phyloP scores from a whole-genome alignment of 2,329 filamentous ascomycete species.

The Colletotrichum liriopes region DNA sequence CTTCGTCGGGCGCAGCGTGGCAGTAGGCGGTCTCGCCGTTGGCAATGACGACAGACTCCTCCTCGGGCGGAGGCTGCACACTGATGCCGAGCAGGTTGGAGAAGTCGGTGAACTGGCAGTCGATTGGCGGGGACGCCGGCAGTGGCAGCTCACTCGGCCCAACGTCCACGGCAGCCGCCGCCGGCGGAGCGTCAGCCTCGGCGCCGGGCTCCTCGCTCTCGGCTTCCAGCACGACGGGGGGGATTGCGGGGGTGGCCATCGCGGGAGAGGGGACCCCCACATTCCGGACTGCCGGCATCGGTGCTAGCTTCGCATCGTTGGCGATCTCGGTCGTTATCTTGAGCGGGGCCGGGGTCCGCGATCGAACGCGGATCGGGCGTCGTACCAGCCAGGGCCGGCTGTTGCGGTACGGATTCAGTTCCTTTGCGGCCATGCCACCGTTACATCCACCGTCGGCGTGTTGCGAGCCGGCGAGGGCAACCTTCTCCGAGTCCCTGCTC shows the following conservation, averaged over 20 bases:
- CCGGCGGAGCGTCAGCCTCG: neutral
- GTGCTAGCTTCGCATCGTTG: constrained; percentile 35
- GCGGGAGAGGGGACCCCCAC: constrained; percentile 3
- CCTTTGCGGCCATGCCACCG: constrained; percentile 67
- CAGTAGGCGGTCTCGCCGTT: constrained; percentile 51
- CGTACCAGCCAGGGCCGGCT: constrained; percentile 46
- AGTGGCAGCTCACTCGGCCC: constrained; percentile 22
- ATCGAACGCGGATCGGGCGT: constrained; percentile 46
- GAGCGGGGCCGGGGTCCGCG: constrained; percentile 49
- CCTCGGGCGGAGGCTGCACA: constrained; percentile 49
- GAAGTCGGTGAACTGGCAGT: constrained; percentile 50
- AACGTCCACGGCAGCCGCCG: neutral
- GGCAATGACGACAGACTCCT: constrained; percentile 46
- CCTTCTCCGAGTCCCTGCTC: constrained; percentile 45
- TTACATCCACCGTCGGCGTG: constrained; percentile 45
- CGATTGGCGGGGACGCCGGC: constrained; percentile 6
- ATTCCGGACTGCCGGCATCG: constrained; percentile 44
- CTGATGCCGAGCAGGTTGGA: constrained; percentile 58
- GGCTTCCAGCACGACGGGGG: neutral
- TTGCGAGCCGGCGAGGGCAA: constrained; percentile 25
- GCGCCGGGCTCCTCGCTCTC: neutral
- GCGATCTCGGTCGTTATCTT: constrained; percentile 49
- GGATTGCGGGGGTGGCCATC: neutral
- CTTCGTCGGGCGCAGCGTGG: constrained; percentile 51
- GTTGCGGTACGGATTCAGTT: constrained; percentile 48